phyloP scores from a whole-genome alignment of 2,329 filamentous ascomycete species.

The Pseudocercospora eumusae region DNA sequence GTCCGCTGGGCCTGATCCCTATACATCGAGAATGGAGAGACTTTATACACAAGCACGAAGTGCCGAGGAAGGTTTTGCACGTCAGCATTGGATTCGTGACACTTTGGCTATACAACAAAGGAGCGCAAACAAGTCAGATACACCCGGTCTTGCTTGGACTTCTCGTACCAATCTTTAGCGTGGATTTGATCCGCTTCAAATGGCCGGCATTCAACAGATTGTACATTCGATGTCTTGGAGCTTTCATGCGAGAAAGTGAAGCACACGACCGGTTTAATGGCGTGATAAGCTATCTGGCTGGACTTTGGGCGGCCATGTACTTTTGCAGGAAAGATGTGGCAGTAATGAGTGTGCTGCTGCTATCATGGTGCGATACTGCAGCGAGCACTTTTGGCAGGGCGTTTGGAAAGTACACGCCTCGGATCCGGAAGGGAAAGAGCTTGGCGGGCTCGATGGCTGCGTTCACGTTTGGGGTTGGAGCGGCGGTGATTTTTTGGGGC shows the following conservation, averaged over 20 bases:
- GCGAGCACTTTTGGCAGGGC: constrained; percentile 90
- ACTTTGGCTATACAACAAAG: constrained; percentile 78
- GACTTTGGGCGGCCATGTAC: constrained; percentile 80
- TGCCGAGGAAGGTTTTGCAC: constrained; percentile 88
- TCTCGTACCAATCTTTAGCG: constrained; percentile 78
- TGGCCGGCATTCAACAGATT: constrained; percentile 79
- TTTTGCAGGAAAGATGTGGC: constrained; percentile 93
- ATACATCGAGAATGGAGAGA: constrained; percentile 89
- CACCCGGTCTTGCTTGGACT: constrained; percentile 80
- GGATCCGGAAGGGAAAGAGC: constrained; percentile 84
- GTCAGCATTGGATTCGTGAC: constrained; percentile 96
- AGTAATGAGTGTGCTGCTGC: constrained; percentile 81
- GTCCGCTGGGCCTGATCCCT: constrained; percentile 88
- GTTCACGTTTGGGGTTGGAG: constrained; percentile 76
- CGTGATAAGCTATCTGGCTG: constrained; percentile 93
- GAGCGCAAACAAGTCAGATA: constrained; percentile 74
- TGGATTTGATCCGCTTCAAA: constrained; percentile 80
- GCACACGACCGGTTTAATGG: constrained; percentile 86
- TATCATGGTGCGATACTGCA: constrained; percentile 98
- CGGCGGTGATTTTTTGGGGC: constrained; percentile 86
- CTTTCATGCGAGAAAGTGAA: constrained; percentile 95
- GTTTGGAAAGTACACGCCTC: constrained; percentile 85
- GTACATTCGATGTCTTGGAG: constrained; percentile 81
- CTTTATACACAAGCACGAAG: constrained; percentile 92
- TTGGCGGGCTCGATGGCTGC: constrained; percentile 85